phyloP scores from a whole-genome alignment of 495 filamentous ascomycete genomes.

The Xylaria castorea region DNA sequence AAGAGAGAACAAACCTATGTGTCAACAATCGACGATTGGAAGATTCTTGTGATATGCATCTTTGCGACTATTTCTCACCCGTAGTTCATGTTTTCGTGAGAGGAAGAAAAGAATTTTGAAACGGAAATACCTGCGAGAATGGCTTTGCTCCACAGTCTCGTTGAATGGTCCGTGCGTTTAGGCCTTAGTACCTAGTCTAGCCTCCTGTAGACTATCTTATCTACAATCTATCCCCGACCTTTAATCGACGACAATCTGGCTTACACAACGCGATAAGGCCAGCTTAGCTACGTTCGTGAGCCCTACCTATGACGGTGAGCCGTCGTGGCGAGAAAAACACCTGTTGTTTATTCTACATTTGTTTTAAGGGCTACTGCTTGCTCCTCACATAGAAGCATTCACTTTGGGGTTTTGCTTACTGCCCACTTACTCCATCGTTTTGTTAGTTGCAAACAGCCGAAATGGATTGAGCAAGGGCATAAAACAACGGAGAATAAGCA shows the following conservation, averaged over 20 bases:
- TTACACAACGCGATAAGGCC: not conserved
- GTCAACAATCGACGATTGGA: not conserved
- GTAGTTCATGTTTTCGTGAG: not conserved
- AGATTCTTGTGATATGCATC: not conserved
- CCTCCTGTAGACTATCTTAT: too few relatives aligned
- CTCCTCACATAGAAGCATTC: not conserved
- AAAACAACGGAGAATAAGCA: not conserved
- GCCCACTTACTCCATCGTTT: not conserved
- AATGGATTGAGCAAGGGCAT: not conserved
- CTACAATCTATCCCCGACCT: not conserved
- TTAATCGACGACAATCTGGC: not conserved
- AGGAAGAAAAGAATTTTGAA: conserved; percentile 11
- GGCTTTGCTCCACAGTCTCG: not conserved
- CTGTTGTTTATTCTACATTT: not conserved
- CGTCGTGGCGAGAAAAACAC: not conserved
- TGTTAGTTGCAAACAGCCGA: not conserved
- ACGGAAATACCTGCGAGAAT: not conserved
- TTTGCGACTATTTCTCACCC: not conserved
- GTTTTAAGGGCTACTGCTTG: not conserved
- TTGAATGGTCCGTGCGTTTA: not conserved
- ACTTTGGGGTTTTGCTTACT: not conserved
- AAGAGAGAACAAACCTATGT: conserved; percentile 16
- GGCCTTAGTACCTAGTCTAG: not conserved
- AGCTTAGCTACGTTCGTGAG: not conserved
- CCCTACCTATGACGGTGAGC: not conserved